Conservation (phyloP, 305 asterid species). For the Petunia hybrid region DNA sequence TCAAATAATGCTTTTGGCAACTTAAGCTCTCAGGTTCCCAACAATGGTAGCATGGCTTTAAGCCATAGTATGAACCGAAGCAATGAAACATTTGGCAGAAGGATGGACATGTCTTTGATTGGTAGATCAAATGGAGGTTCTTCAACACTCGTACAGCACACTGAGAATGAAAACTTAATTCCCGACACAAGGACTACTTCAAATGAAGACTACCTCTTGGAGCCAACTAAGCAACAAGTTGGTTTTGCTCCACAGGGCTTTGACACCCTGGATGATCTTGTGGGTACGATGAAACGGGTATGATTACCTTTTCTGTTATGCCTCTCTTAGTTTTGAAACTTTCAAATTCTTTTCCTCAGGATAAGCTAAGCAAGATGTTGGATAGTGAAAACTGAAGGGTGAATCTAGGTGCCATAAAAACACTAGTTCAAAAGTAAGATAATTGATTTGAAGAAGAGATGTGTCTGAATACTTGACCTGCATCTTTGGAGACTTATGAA, state of each 20-base stretch:
- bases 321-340: slow-evolving; percentile 22
- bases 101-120: slow-evolving; percentile 49
- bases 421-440: background rate
- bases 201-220: slow-evolving; percentile 36
- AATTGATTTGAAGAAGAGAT: background rate
- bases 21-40: slow-evolving; percentile 47
- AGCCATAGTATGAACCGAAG: slow-evolving; percentile 50
- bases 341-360: background rate
- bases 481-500: background rate
- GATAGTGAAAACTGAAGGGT: background rate
- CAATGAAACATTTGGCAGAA: slow-evolving; percentile 45
- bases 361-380: background rate
- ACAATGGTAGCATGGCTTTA: slow-evolving; percentile 41
- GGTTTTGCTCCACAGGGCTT: slow-evolving; percentile 45
- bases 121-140: slow-evolving; percentile 54
- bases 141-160: slow-evolving; percentile 39
- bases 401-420: background rate
- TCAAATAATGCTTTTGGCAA: slow-evolving; percentile 46
- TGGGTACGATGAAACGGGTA: slow-evolving; percentile 66
- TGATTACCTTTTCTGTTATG: slow-evolving; percentile 25
- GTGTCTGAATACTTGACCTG: background rate
- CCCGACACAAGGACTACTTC: slow-evolving; percentile 39
- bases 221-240: slow-evolving; percentile 42
- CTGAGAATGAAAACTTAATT: slow-evolving; percentile 33
- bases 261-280: slow-evolving; percentile 58